Percentiles rank a stretch among this genome's conserved stretches.
phyloP scores from a whole-genome alignment of 192 early-diverging fungal genomes.

The Mortierella hygrophila region DNA sequence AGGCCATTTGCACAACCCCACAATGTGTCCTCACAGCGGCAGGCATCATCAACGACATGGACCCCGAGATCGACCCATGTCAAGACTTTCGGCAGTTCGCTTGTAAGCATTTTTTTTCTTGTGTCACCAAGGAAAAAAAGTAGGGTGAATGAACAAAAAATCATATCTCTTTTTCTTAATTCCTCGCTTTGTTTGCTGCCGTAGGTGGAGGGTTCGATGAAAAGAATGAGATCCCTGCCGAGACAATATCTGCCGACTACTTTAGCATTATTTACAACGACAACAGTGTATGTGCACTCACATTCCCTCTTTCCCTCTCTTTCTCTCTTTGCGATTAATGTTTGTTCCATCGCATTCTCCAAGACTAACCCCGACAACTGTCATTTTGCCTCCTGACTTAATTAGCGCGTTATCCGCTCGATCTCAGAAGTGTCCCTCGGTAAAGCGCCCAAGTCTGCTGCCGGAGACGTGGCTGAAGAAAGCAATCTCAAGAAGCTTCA shows the following conservation, averaged over 20 bases:
- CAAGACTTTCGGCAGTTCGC: slow-evolving; percentile 74
- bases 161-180: not conserved
- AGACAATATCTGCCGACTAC: slow-evolving; percentile 11
- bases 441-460: slow-evolving; percentile 23
- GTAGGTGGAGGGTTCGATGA: slow-evolving; percentile 25
- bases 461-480: slow-evolving; percentile 53
- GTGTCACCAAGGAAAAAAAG: not conserved
- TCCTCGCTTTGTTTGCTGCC: not conserved
- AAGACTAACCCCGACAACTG: not conserved
- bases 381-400: not conserved
- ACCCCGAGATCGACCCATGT: slow-evolving; percentile 69
- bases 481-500: slow-evolving; percentile 67
- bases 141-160: not conserved
- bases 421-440: slow-evolving; percentile 46
- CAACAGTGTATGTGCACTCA: slow-evolving; percentile 11
- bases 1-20: slow-evolving; percentile 60
- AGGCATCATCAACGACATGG: slow-evolving; percentile 63
- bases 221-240: slow-evolving; percentile 4
- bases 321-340: not conserved
- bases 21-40: slow-evolving; percentile 63
- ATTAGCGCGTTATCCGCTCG: slow-evolving; percentile 56
- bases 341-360: not conserved
- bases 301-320: too few relatives aligned
- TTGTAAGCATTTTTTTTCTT: slow-evolving; percentile 56
- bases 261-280: slow-evolving; percentile 1